Base-by-base conservation (phyloP, 768 basidiomycete genomes). In the Steccherinum ochraceum region DNA sequence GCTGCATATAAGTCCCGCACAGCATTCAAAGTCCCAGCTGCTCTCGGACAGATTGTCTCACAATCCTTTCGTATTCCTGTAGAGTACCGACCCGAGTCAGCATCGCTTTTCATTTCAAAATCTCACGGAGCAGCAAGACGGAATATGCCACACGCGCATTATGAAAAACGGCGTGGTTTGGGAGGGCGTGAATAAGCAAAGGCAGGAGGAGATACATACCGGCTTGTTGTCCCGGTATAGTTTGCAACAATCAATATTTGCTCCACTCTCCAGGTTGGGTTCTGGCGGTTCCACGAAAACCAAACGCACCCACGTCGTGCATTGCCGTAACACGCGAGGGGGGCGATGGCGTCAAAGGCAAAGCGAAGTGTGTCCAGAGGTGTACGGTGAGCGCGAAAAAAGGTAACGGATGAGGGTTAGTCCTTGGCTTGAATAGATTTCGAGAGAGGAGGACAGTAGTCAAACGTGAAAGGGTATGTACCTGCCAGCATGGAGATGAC, bases 401-500 rank as follows among this genome's bases (percentile, higher is more conserved):
- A n/a, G n/a, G n/a, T n/a, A n/a, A n/a, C n/a, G n/a, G n/a, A n/a
- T n/a, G n/a, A n/a, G n/a, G n/a, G n/a, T n/a, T n/a, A n/a, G n/a
- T n/a, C n/a, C n/a, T n/a, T n/a, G n/a, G n/a, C n/a, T n/a, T n/a
- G n/a, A n/a, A n/a, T n/a, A n/a, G n/a, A n/a, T n/a, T n/a, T n/a
- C n/a, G 11, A 39, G 35, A 11, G 11, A 39, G 11, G 35, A 11
- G 35, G 35, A 11, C 35, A 11, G 11, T 39, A 39, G n/a, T n/a
- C 11, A 39, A 39, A 39, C 35, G 11, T 11, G 35, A 39, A 39
- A 39, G 35, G 11, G 11, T 11, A n/a, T 80, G 56, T 57, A 89
- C 92, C 90, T 55, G 96, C 94, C 12, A 99, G 77, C 93, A 99
- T 97, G 40, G 90, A 93, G 58, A 99, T 84, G 20, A 99, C 95